Percentiles rank a stretch among this genome's conserved stretches.
These are phyloP conservation scores for Schoenoplectus triqueter DNA, from an alignment of 202 grass and related monocot species.

Conservation along the genomic window DNA sequence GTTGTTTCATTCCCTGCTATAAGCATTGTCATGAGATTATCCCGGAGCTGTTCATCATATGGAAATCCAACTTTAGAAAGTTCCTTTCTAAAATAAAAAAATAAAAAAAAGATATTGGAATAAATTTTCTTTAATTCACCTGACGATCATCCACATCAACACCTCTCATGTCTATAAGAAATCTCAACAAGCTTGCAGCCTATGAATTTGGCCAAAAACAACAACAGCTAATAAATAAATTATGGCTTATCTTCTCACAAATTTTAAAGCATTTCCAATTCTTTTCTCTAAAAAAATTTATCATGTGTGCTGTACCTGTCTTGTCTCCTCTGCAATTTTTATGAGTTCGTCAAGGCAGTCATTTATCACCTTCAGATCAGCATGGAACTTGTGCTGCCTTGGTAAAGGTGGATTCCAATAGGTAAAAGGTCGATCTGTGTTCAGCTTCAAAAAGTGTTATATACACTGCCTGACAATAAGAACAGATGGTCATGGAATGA, in stretches of 20 bases:
- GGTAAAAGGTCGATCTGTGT: constrained; percentile 94
- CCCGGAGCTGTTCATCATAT: constrained; percentile 62
- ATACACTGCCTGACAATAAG: constrained; percentile 75
- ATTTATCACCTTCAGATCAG: constrained; percentile 95
- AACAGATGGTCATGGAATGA: background rate
- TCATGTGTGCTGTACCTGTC: constrained; percentile 57
- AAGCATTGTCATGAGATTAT: constrained; percentile 99
- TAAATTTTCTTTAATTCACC: constrained; percentile 45
- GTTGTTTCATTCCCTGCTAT: constrained; percentile 99
- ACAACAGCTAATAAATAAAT: constrained; percentile 12
- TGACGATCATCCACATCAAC: constrained; percentile 92
- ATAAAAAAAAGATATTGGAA: background rate
- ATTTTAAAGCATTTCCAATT: constrained; percentile 28
- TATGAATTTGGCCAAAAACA: constrained; percentile 44
- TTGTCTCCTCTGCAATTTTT: constrained; percentile 91
- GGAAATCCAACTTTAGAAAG: background rate
- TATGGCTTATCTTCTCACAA: background rate
- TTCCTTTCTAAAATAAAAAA: background rate
- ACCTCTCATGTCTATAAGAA: constrained; percentile 97
- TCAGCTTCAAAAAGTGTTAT: constrained; percentile 98
- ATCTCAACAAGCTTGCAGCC: constrained; percentile 90
- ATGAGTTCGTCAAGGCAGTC: constrained; percentile 90
- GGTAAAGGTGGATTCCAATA: constrained; percentile 98
- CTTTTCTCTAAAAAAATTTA: background rate
- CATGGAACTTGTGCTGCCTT: constrained; percentile 78